phyloP scores from a whole-genome alignment of 306 rosid genomes.

The Ormosia emarginata region DNA sequence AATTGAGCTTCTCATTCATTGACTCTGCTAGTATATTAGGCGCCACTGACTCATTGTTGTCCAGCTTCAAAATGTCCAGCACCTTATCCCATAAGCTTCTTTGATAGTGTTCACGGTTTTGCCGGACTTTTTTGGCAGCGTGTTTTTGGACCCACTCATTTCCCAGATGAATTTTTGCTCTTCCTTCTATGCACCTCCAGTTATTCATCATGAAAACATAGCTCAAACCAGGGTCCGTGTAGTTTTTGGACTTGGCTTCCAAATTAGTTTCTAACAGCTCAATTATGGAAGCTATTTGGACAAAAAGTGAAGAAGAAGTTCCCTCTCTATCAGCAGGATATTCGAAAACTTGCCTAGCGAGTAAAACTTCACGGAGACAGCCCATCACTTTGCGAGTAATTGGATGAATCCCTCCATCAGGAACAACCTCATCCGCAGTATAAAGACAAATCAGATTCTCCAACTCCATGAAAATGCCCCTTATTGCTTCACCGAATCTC shows the following conservation, averaged over 20 bases:
- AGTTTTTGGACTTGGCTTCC: slow-evolving; percentile 59
- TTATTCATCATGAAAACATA: slow-evolving; percentile 63
- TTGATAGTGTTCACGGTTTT: slow-evolving; percentile 40
- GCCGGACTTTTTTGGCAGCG: slow-evolving; percentile 37
- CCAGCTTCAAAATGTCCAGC: slow-evolving; percentile 43
- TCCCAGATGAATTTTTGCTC: slow-evolving; percentile 48
- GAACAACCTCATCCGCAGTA: neutral
- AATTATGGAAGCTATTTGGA: slow-evolving; percentile 55
- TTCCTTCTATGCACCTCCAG: slow-evolving; percentile 51
- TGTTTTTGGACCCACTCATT: slow-evolving; percentile 48
- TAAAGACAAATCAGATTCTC: no score
- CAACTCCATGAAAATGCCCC: neutral
- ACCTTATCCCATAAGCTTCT: slow-evolving; percentile 61
- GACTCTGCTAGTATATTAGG: slow-evolving; percentile 27
- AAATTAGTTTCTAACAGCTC: slow-evolving; percentile 61
- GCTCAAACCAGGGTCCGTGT: slow-evolving; percentile 48
- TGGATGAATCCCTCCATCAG: slow-evolving; percentile 18
- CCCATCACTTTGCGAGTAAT: neutral
- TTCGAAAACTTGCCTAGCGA: no score
- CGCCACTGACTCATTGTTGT: slow-evolving; percentile 33
- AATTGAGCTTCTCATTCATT: slow-evolving; percentile 52
- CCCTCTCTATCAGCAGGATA: neutral
- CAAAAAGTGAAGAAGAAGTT: slow-evolving; percentile 30
- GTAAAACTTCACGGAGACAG: neutral
- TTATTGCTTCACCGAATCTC: neutral